These are phyloP conservation scores for Xanthoconium separans DNA, from an alignment of 1,284 basidiomycete genomes.

Conservation along the genomic window DNA sequence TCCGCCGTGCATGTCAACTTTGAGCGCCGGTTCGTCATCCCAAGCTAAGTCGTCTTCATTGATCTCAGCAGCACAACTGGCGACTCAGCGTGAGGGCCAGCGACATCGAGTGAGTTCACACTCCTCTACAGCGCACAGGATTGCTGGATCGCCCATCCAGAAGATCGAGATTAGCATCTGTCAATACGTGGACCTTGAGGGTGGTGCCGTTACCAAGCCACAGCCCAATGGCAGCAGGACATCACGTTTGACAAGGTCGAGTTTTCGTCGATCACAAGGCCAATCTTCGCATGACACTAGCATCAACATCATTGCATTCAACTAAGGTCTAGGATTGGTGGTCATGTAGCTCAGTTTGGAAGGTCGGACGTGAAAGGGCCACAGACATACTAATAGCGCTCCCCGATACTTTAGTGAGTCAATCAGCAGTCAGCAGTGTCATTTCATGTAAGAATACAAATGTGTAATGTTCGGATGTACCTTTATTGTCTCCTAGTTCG, in stretches of 20 bases:
- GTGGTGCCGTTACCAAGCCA: background rate
- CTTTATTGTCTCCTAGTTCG: background rate
- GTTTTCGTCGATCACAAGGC: constrained; percentile 13
- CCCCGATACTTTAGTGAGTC: background rate
- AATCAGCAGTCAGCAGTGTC: background rate
- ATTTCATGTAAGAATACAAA: background rate
- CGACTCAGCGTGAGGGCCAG: constrained; percentile 10
- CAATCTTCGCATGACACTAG: constrained; percentile 18
- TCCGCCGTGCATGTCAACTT: constrained; percentile 11
- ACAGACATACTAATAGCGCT: no score
- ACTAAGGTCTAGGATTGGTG: background rate
- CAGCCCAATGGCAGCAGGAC: constrained; percentile 4
- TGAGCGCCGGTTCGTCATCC: constrained; percentile 23
- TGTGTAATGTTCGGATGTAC: background rate
- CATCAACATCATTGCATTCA: constrained; percentile 18
- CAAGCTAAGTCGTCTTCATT: constrained; percentile 24
- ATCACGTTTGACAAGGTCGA: constrained; percentile 6
- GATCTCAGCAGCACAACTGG: constrained; percentile 19
- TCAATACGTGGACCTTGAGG: constrained; percentile 13
- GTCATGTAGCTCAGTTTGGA: background rate
- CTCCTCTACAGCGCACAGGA: constrained; percentile 5
- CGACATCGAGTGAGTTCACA: constrained; percentile 17
- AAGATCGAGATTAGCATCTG: constrained; percentile 24
- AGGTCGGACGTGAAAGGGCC: background rate
- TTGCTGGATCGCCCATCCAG: constrained; percentile 27